These are phyloP conservation scores for Coniochaeta hoffmannii DNA, from an alignment of 2,329 filamentous ascomycete genomes.

Conservation along the genomic window DNA sequence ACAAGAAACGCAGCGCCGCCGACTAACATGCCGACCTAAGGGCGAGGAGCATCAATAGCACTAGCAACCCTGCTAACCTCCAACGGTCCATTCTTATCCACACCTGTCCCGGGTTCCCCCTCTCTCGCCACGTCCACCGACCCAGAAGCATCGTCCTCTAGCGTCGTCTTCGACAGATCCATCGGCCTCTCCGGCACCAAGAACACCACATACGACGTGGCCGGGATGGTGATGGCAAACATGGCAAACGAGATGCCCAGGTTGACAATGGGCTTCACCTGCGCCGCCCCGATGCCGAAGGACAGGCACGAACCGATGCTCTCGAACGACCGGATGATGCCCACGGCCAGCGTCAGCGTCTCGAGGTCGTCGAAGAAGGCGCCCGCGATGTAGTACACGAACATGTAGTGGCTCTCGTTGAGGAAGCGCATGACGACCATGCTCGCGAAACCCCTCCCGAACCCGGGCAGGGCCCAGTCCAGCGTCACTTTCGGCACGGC, in stretches of 20 bases:
- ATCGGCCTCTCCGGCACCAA: conserved; percentile 28
- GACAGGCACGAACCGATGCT: conserved; percentile 37
- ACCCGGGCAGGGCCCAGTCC: conserved; percentile 35
- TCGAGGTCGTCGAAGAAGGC: conserved; percentile 43
- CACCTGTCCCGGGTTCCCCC: conserved; percentile 3
- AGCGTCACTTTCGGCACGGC: conserved; percentile 29
- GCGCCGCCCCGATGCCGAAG: conserved; percentile 38
- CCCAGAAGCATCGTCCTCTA: conserved; percentile 3
- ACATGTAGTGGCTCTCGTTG: conserved; percentile 44
- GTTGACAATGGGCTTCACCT: conserved; percentile 38
- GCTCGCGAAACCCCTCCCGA: conserved; percentile 37
- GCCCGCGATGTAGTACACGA: conserved; percentile 43
- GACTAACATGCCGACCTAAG: neutral
- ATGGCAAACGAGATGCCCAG: conserved; percentile 39
- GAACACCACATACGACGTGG: conserved; percentile 25
- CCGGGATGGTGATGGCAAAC: conserved; percentile 33
- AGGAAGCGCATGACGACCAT: conserved; percentile 42
- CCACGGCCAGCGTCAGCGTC: conserved; percentile 40
- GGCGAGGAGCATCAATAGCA: conserved; percentile 7
- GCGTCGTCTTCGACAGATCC: conserved; percentile 11
- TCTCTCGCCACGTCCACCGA: neutral
- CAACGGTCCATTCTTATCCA: conserved; percentile 2
- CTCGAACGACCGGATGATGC: conserved; percentile 40
- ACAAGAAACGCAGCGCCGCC: too few species aligned
- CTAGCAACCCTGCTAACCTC: conserved; percentile 7